Evolutionary conservation across 2,329 filamentous ascomycete species (phyloP).

Genomic region (Talaromyces albobiverticillius): DNA sequence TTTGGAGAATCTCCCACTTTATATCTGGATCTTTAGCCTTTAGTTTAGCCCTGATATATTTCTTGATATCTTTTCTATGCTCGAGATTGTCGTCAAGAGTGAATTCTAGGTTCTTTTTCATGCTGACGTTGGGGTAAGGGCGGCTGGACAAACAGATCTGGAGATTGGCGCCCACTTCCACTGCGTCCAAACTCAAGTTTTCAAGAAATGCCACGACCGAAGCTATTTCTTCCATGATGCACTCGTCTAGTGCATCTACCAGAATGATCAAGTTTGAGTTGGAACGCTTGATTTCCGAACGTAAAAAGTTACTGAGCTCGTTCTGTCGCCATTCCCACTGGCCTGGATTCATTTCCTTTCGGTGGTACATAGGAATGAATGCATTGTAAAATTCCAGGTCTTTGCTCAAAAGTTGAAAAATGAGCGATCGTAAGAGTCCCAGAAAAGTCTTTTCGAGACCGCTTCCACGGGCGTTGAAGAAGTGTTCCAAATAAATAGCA

Average conservation of each 20-base stretch:
- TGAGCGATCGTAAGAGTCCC: not conserved
- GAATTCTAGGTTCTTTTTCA: conserved; percentile 10
- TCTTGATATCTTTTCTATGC: not conserved
- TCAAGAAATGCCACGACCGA: not conserved
- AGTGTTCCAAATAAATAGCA: not conserved
- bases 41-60: not conserved
- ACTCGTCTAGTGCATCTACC: conserved; percentile 2
- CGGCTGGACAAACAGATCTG: conserved; percentile 7
- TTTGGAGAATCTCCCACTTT: conserved; percentile 26
- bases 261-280: not conserved
- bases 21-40: not conserved
- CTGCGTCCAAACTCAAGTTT: not conserved
- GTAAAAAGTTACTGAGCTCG: not conserved
- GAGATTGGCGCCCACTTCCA: not conserved
- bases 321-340: not conserved
- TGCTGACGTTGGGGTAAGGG: conserved; percentile 1
- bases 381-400: not conserved
- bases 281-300: not conserved
- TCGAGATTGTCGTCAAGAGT: not conserved
- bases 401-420: not conserved
- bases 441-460: not conserved
- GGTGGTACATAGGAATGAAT: not conserved
- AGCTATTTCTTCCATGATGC: not conserved
- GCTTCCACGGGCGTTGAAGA: not conserved
- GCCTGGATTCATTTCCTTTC: not conserved